Evolutionary conservation across 495 filamentous ascomycete genomes (phyloP).

Genomic region (Neurospora sp.): DNA sequence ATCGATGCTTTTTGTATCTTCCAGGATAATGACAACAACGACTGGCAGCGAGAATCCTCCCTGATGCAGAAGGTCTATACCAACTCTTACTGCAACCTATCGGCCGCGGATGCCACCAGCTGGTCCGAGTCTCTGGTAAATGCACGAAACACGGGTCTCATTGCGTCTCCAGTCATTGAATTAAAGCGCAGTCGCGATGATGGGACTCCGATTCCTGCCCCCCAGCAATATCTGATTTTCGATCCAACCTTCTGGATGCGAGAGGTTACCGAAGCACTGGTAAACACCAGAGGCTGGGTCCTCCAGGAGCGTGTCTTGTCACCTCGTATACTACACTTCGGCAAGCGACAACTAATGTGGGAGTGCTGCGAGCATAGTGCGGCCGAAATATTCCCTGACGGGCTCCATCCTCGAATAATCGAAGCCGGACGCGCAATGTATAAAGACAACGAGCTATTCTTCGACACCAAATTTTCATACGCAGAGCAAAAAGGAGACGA

Average conservation of each 20-base stretch:
- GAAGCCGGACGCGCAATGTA: background rate
- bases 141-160: background rate
- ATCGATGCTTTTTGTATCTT: background rate
- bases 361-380: constrained; percentile 3
- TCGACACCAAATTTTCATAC: background rate
- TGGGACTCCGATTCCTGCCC: background rate
- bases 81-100: constrained; percentile 1
- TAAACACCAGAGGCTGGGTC: background rate
- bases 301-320: constrained; percentile 1
- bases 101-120: background rate
- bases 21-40: background rate
- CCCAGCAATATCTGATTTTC: background rate
- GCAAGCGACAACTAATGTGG: background rate
- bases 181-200: background rate
- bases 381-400: background rate
- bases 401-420: background rate
- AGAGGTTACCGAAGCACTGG: background rate
- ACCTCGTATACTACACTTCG: constrained; percentile 3
- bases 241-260: background rate
- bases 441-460: background rate
- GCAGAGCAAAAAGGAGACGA: background rate
- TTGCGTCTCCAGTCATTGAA: background rate
- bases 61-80: constrained; percentile 1
- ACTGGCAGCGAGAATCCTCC: constrained; percentile 1
- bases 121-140: background rate